Percentiles rank a stretch among this genome's conserved stretches.
Conservation (phyloP, 192 early-diverging fungal species). For the Diversispora eburnea region DNA sequence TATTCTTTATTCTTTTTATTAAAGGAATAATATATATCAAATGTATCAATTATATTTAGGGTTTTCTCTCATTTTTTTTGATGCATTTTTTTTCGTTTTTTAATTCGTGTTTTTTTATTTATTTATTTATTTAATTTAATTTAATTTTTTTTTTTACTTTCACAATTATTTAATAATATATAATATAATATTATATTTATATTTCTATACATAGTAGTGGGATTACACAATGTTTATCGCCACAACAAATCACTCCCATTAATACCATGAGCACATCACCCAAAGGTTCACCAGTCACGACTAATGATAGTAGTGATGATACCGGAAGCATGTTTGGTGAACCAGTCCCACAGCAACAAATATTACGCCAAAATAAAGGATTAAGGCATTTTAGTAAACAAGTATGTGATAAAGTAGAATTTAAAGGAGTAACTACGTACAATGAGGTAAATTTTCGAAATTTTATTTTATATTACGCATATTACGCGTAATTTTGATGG, state of each 20-base stretch:
- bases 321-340: constrained; percentile 20
- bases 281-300: constrained; percentile 9
- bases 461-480: background rate
- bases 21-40: too few relatives aligned
- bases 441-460: constrained; percentile 45
- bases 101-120: too few relatives aligned
- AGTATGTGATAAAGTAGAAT: constrained; percentile 60
- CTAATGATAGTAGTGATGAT: constrained; percentile 23
- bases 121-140: too few relatives aligned
- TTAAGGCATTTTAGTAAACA: constrained; percentile 58
- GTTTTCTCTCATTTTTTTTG: too few relatives aligned
- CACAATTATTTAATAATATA: background rate
- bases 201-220: too few relatives aligned
- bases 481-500: background rate
- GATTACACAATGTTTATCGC: background rate
- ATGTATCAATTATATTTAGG: too few relatives aligned
- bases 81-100: too few relatives aligned
- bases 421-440: constrained; percentile 58
- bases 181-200: too few relatives aligned
- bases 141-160: background rate
- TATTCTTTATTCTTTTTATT: background rate
- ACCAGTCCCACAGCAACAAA: constrained; percentile 17
- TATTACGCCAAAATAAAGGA: constrained; percentile 47
- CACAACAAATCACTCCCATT: background rate
- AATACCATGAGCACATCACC: background rate